Conservation (phyloP, 2,329 filamentous ascomycete genomes). For the Colletotrichum australisinense region DNA sequence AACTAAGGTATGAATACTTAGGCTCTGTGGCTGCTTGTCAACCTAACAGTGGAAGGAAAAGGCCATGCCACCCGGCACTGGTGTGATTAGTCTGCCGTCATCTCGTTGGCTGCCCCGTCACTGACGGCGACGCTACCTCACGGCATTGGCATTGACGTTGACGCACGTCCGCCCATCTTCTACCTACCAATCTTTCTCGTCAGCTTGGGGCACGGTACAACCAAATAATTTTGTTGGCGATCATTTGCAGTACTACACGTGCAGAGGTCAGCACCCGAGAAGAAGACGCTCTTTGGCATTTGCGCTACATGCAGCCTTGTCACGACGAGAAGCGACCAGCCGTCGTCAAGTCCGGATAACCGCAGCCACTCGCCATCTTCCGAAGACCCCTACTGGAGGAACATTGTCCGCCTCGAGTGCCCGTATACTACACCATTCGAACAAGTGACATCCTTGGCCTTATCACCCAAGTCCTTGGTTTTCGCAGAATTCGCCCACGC, state of each 20-base stretch:
- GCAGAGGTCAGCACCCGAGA: neutral
- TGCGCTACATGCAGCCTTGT: constrained; percentile 25
- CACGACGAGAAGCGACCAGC: constrained; percentile 17
- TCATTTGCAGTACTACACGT: neutral
- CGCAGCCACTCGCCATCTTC: constrained; percentile 22
- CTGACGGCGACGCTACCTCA: constrained; percentile 19
- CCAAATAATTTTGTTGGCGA: neutral
- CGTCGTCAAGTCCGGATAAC: constrained; percentile 27
- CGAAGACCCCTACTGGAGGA: constrained; percentile 28
- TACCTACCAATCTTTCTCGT: constrained; percentile 6
- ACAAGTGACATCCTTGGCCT: constrained; percentile 21
- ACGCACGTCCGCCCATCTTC: constrained; percentile 14
- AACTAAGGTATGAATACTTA: neutral
- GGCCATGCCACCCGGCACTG: neutral
- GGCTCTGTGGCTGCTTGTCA: neutral
- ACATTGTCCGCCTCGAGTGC: constrained; percentile 7
- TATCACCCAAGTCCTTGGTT: constrained; percentile 33
- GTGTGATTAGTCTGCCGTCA: neutral
- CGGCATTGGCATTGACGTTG: constrained; percentile 29
- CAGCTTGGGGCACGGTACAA: neutral
- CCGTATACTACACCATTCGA: neutral
- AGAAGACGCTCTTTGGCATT: constrained; percentile 4
- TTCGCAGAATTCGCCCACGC: constrained; percentile 2
- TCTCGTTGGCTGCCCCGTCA: neutral
- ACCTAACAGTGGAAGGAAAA: neutral